Conservation (phyloP, 2,329 filamentous ascomycete genomes). For the Alternaria gansuensis region DNA sequence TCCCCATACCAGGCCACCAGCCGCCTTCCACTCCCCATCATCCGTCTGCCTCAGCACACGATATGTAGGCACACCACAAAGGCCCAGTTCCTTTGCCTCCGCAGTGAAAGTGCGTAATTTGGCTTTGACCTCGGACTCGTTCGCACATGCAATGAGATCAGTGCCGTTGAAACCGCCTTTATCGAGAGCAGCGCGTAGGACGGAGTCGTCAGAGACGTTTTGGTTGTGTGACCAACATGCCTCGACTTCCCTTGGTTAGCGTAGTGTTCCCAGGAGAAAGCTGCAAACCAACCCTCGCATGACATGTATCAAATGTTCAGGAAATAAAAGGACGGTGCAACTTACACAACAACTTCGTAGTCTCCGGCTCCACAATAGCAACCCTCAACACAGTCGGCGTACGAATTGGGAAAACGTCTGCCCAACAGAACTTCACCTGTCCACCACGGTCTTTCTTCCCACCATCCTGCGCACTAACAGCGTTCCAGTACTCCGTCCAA, state of each 20-base stretch:
- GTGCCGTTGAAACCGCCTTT: slow-evolving; percentile 40
- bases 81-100: slow-evolving; percentile 42
- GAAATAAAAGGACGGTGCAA: neutral
- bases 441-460: slow-evolving; percentile 20
- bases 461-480: slow-evolving; percentile 42
- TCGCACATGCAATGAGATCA: slow-evolving; percentile 39
- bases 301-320: neutral
- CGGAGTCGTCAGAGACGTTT: slow-evolving; percentile 39
- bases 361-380: slow-evolving; percentile 39
- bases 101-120: slow-evolving; percentile 42
- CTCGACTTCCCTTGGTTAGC: slow-evolving; percentile 34
- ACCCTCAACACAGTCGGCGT: slow-evolving; percentile 47
- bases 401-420: slow-evolving; percentile 46
- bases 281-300: neutral
- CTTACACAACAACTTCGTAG: slow-evolving; percentile 39
- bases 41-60: slow-evolving; percentile 33
- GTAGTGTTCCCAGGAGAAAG: neutral
- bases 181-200: slow-evolving; percentile 37
- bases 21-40: slow-evolving; percentile 25
- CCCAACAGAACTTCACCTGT: slow-evolving; percentile 43
- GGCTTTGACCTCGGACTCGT: slow-evolving; percentile 34
- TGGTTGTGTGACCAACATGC: slow-evolving; percentile 48
- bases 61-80: slow-evolving; percentile 50
- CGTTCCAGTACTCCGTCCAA: slow-evolving; percentile 48
- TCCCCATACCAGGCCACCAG: slow-evolving; percentile 46